Conservation (phyloP, 305 asterid genomes). For the Withania somnifera region DNA sequence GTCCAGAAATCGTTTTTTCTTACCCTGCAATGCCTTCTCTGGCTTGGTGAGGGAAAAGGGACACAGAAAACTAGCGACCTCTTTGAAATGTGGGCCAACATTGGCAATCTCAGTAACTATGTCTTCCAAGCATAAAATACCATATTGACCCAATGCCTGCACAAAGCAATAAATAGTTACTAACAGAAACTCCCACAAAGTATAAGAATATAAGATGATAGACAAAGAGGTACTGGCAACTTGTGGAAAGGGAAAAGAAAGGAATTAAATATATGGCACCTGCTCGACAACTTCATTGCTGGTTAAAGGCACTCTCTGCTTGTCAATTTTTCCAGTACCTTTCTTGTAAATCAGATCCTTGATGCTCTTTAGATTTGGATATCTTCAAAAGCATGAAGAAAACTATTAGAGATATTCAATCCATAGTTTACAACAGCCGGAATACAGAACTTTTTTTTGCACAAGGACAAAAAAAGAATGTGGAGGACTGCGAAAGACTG, state of each 20-base stretch:
- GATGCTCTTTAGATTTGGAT: slow-evolving; percentile 78
- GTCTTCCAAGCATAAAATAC: slow-evolving; percentile 77
- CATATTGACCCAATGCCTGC: slow-evolving; percentile 65
- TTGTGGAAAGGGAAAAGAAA: background rate
- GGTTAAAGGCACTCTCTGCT: slow-evolving; percentile 63
- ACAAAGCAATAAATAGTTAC: slow-evolving; percentile 2
- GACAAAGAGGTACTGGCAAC: background rate
- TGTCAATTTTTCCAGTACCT: slow-evolving; percentile 54
- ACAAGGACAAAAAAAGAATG: background rate
- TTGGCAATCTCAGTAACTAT: slow-evolving; percentile 59
- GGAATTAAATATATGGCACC: slow-evolving; percentile 24
- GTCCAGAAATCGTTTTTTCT: slow-evolving; percentile 55
- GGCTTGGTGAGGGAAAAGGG: slow-evolving; percentile 73
- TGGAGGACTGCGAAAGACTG: background rate
- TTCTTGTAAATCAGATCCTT: slow-evolving; percentile 90
- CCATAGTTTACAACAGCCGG: background rate
- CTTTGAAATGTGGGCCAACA: slow-evolving; percentile 61
- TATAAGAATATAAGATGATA: background rate
- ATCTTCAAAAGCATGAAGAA: slow-evolving; percentile 29
- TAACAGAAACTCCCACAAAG: background rate
- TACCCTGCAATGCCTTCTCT: slow-evolving; percentile 66
- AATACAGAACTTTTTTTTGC: background rate
- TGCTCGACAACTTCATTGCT: slow-evolving; percentile 79
- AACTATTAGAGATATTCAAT: background rate
- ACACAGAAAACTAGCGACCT: slow-evolving; percentile 49